Percentiles rank a stretch among this genome's conserved stretches.
These are phyloP conservation scores for Actinomucor elegans DNA, from an alignment of 371 early-diverging fungal species.

Conservation along the genomic window DNA sequence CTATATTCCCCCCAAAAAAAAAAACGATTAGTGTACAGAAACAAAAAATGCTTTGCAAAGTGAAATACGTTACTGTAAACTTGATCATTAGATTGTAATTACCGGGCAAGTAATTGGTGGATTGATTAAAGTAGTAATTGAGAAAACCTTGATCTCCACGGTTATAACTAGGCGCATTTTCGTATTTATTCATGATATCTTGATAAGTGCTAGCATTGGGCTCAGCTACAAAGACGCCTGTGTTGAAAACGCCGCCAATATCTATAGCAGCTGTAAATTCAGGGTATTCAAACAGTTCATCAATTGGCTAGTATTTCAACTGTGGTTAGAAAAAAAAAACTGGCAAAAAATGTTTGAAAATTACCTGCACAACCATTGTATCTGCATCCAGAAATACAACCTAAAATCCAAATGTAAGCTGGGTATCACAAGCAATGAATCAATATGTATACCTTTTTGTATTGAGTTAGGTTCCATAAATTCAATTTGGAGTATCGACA, in stretches of 20 bases:
- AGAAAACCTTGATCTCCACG: conserved; percentile 40
- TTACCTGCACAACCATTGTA: conserved; percentile 34
- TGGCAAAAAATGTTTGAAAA: too few species aligned
- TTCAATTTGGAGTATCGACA: conserved; percentile 40
- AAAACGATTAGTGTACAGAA: too few species aligned
- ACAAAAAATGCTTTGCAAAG: too few species aligned
- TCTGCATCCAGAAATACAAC: conserved; percentile 41
- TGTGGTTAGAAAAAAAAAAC: too few species aligned
- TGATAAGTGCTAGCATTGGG: conserved; percentile 25
- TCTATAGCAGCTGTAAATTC: conserved; percentile 33
- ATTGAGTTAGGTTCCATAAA: conserved; percentile 36
- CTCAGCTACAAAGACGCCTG: conserved; percentile 39
- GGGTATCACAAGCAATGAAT: too few species aligned
- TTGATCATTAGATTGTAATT: conserved; percentile 40
- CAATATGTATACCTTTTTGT: conserved; percentile 23
- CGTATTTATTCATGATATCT: conserved; percentile 26
- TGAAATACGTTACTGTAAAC: conserved; percentile 20
- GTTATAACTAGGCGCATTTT: conserved; percentile 33
- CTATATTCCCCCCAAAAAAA: too few species aligned
- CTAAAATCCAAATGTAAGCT: too few species aligned
- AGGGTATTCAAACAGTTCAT: conserved; percentile 34
- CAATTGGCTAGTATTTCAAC: conserved; percentile 23
- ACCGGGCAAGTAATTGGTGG: conserved; percentile 24
- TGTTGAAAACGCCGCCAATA: conserved; percentile 37
- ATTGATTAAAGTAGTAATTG: conserved; percentile 34